Conservation (phyloP, 2,329 filamentous ascomycete species). For the Nemania sp. region DNA sequence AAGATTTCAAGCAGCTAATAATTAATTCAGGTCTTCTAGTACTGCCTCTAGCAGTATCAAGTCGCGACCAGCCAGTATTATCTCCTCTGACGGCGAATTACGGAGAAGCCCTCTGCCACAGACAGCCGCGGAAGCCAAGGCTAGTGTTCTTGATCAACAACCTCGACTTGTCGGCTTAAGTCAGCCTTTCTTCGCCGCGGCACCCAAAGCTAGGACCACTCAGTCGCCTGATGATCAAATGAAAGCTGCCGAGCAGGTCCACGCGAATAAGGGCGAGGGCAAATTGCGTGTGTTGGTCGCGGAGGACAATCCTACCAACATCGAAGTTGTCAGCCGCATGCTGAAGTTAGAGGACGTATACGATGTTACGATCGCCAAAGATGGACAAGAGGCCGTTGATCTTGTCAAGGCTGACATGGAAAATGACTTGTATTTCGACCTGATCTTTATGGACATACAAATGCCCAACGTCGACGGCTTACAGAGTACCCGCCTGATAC, state of each 20-base stretch:
- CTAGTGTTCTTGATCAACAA: constrained; percentile 71
- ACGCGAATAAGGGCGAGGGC: constrained; percentile 69
- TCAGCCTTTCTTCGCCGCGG: constrained; percentile 79
- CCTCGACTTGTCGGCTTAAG: constrained; percentile 85
- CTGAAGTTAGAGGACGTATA: constrained; percentile 83
- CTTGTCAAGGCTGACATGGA: constrained; percentile 86
- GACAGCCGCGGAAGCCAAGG: constrained; percentile 48
- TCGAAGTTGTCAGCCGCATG: constrained; percentile 71
- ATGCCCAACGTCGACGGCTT: constrained; percentile 95
- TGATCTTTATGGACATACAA: constrained; percentile 96
- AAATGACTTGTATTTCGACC: constrained; percentile 77
- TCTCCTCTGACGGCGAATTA: constrained; percentile 56
- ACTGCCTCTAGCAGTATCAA: constrained; percentile 66
- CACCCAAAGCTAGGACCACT: constrained; percentile 51
- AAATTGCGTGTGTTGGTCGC: constrained; percentile 87
- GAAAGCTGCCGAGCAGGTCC: constrained; percentile 73
- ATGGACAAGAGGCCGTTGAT: constrained; percentile 89
- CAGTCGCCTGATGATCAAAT: constrained; percentile 69
- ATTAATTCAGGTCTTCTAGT: constrained; percentile 59
- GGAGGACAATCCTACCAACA: constrained; percentile 73
- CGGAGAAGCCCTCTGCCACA: constrained; percentile 52
- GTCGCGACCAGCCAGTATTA: constrained; percentile 62
- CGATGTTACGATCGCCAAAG: constrained; percentile 88
- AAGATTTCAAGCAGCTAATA: constrained; percentile 15
- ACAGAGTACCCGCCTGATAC: constrained; percentile 85